Percentiles rank a stretch among this genome's conserved stretches.
These are phyloP conservation scores for Porcisia hertigi DNA, from an alignment of 208 protist species.

Conservation along the genomic window DNA sequence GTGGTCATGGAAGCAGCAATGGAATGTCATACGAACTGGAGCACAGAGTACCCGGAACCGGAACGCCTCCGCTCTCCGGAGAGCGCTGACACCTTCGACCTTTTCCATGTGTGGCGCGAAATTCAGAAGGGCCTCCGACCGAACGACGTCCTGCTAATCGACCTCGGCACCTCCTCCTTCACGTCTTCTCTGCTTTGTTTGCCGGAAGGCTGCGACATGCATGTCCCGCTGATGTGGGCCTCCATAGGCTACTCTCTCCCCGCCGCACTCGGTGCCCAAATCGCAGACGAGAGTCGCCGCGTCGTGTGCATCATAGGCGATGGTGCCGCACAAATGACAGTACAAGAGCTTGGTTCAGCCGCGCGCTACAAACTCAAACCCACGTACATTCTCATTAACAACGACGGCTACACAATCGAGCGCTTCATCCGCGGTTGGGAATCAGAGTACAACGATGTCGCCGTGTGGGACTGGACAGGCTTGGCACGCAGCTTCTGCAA, in stretches of 20 bases:
- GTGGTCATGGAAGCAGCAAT: constrained; percentile 40
- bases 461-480: constrained; percentile 41
- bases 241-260: constrained; percentile 63
- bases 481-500: constrained; percentile 30
- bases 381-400: constrained; percentile 48
- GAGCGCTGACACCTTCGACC: constrained; percentile 25
- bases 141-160: constrained; percentile 48
- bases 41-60: constrained; percentile 40
- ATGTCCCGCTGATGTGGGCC: constrained; percentile 48
- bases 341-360: constrained; percentile 48
- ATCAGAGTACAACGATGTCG: constrained; percentile 55
- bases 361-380: constrained; percentile 28
- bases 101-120: constrained; percentile 51
- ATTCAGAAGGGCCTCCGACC: constrained; percentile 40
- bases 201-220: constrained; percentile 27
- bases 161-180: constrained; percentile 54
- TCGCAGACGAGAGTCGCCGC: constrained; percentile 44
- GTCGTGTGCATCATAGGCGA: constrained; percentile 54
- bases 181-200: constrained; percentile 40
- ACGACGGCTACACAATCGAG: constrained; percentile 63
- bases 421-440: constrained; percentile 47
- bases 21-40: constrained; percentile 35
- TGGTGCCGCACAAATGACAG: constrained; percentile 61
- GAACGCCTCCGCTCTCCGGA: constrained; percentile 19
- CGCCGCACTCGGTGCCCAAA: constrained; percentile 48